A percentile compares a stretch with the other conserved stretches of the same genome.
These are phyloP conservation scores for Hanseniaspora hatyaiensis DNA, from an alignment of 805 yeast genomes.

Conservation along the genomic window DNA sequence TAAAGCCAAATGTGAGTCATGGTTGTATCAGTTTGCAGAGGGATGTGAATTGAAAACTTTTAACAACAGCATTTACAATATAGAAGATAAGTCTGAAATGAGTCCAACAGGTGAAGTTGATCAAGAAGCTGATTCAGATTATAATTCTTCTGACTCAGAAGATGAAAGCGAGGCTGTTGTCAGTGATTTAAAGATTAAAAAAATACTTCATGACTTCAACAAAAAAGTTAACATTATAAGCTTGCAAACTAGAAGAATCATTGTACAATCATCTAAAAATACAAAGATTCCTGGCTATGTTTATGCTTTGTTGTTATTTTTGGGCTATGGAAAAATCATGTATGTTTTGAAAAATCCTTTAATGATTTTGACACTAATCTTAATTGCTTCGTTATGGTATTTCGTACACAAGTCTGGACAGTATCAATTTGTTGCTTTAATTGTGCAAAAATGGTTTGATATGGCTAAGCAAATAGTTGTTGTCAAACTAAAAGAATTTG, in stretches of 20 bases:
- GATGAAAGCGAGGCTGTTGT: constrained; percentile 37
- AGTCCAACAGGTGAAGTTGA: constrained; percentile 44
- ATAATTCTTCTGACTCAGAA: constrained; percentile 45
- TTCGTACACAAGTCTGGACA: constrained; percentile 59
- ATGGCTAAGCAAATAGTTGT: constrained; percentile 47
- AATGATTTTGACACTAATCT: constrained; percentile 52
- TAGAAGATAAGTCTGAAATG: constrained; percentile 43
- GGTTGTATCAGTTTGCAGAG: constrained; percentile 25
- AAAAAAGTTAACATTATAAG: constrained; percentile 68
- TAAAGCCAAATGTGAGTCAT: constrained; percentile 37
- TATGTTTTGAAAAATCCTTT: constrained; percentile 77
- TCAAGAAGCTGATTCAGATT: constrained; percentile 40
- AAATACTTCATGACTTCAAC: constrained; percentile 48
- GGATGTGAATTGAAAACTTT: constrained; percentile 23
- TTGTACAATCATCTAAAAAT: constrained; percentile 46
- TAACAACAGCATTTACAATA: constrained; percentile 48
- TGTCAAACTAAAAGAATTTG: constrained; percentile 45
- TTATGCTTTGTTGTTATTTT: constrained; percentile 54
- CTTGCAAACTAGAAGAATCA: constrained; percentile 80
- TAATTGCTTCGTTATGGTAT: constrained; percentile 46
- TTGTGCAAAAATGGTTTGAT: constrained; percentile 45
- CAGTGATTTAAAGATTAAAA: constrained; percentile 44
- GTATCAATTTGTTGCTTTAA: constrained; percentile 60
- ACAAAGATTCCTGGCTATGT: constrained; percentile 78
- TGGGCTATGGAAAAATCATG: constrained; percentile 96